Percentiles rank a stretch among this genome's conserved stretches.
These are phyloP conservation scores for Hippophae rhamnoides DNA, from an alignment of 306 rosid species.

Conservation along the genomic window DNA sequence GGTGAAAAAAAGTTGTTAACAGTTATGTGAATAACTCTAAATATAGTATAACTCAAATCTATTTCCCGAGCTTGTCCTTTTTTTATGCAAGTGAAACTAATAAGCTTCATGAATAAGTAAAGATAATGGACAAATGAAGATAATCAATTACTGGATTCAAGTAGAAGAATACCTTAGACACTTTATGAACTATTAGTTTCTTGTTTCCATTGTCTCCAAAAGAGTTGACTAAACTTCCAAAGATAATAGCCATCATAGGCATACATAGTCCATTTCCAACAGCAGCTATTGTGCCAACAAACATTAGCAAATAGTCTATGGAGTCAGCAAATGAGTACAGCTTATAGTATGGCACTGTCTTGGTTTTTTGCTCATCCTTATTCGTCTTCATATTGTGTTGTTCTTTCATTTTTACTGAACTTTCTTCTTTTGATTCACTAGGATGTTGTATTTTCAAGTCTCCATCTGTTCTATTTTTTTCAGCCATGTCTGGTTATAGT, in stretches of 20 bases:
- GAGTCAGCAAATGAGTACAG: conserved; percentile 80
- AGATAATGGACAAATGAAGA: too few relatives aligned
- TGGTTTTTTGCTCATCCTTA: conserved; percentile 21
- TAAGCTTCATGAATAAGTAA: too few relatives aligned
- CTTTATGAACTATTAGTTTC: conserved; percentile 32
- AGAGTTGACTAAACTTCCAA: conserved; percentile 54
- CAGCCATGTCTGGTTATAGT: too few relatives aligned
- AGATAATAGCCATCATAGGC: conserved; percentile 54
- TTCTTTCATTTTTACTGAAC: conserved; percentile 13
- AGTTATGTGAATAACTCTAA: too few relatives aligned
- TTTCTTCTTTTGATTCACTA: conserved; percentile 23
- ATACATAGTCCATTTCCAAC: conserved; percentile 45
- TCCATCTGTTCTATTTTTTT: conserved; percentile 1
- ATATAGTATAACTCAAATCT: too few relatives aligned
- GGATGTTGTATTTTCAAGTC: conserved; percentile 19
- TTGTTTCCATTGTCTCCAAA: conserved; percentile 39
- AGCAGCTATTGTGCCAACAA: conserved; percentile 52
- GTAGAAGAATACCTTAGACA: conserved; percentile 37
- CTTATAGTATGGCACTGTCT: conserved; percentile 54
- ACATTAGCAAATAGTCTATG: conserved; percentile 49
- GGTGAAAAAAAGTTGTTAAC: too few relatives aligned
- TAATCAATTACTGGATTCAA: too few relatives aligned
- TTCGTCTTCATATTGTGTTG: conserved; percentile 22
- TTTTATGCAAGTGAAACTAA: too few relatives aligned
- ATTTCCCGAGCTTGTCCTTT: too few relatives aligned